Conservation (phyloP, 768 basidiomycete genomes). For the Podaxis sp. region DNA sequence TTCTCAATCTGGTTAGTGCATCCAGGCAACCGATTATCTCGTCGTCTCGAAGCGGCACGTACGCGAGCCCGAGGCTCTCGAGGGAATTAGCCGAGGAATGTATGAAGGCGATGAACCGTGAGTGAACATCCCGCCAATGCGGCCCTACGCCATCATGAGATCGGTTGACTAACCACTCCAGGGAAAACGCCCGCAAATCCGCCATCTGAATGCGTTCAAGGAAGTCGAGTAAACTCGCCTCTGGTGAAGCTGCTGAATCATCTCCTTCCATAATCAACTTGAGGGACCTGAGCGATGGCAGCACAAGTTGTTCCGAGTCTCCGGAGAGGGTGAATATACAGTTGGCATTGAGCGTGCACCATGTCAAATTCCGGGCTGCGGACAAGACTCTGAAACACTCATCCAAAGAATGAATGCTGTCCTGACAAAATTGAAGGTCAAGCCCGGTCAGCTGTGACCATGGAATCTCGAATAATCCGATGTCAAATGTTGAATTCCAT, state of each 20-base stretch:
- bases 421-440: conserved; percentile 35
- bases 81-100: conserved; percentile 27
- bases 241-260: conserved; percentile 18
- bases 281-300: conserved; percentile 33
- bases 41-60: conserved; percentile 37
- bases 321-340: conserved; percentile 25
- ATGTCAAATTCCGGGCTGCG: conserved; percentile 28
- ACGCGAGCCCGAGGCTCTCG: conserved; percentile 31
- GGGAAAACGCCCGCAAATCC: conserved; percentile 28
- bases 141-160: background rate
- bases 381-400: conserved; percentile 35
- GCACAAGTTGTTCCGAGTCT: conserved; percentile 15
- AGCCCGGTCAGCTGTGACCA: conserved; percentile 41
- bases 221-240: conserved; percentile 29
- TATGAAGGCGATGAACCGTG: conserved; percentile 31
- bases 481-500: conserved; percentile 23
- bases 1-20: conserved; percentile 27
- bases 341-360: conserved; percentile 33
- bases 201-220: conserved; percentile 30
- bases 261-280: conserved; percentile 33
- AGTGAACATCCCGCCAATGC: conserved; percentile 24
- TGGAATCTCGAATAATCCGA: conserved; percentile 29
- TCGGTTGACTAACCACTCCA: conserved; percentile 35
- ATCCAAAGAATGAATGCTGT: conserved; percentile 35
- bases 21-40: conserved; percentile 33